Evolutionary conservation across 306 rosid species (phyloP), one percentile per base, ranked within the genome.

Genomic region (Abrus pulchellus): DNA sequence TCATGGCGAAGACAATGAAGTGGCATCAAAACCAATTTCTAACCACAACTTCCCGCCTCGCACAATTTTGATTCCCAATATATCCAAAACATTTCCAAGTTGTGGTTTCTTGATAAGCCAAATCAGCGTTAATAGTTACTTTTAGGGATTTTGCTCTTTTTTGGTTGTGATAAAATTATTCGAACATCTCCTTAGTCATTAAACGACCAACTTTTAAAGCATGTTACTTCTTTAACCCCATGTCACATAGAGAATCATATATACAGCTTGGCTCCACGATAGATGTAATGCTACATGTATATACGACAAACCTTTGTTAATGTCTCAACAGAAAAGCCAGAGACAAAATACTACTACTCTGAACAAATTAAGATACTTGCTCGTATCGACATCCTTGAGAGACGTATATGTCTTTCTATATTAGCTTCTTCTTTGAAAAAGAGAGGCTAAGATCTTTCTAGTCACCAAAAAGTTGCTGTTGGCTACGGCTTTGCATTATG

Each of bases 371-470:
- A 66, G n/a, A 55, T 68, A 55, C 33, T 40, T 52, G 13, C 20
- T 67, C 56, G 40, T 54, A 49, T 44, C 73, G 48, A 44, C 65
- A 72, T 60, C 54, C n/a, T 68, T 20, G 36, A 50, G n/a, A 30
- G 2, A 29, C 60, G 74, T 68, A 10, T 65, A 27, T 67, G 83
- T 69, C 83, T 79, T 87, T 84, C 83, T 67, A 75, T 79, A 57
- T 63, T 68, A 75, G 82, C 86, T 78, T 87, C 86, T 82, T 79
- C 80, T 75, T 84, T 83, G 77, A 53, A 47, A 20, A 49, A 74
- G 32, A 65, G n/a, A 52, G 33, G 66, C 45, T 63, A 63, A 56
- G 77, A 78, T 54, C 64, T 12, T 27, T 67, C 72, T 4, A 43
- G 1, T 67, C 72, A 43, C 53, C n/a, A 67, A 27, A 67, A 67